Evolutionary conservation across 768 basidiomycete species (phyloP).

Genomic region (Tulasnella calospora): DNA sequence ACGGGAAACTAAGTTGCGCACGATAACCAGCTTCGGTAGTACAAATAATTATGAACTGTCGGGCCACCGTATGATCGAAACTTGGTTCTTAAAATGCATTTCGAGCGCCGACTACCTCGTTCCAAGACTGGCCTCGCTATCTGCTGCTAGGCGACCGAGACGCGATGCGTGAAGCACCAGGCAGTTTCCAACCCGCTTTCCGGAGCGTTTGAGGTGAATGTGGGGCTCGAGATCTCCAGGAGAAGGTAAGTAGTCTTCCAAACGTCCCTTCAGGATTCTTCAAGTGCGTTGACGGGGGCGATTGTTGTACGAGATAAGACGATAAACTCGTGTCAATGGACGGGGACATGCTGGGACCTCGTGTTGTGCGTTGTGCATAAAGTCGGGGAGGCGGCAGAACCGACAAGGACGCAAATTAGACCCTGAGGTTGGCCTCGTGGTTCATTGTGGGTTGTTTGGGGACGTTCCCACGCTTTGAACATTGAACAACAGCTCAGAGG

Average conservation of each 20-base stretch:
- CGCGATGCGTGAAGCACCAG: neutral
- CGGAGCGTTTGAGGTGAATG: neutral
- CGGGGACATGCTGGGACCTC: neutral
- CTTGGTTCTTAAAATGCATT: neutral
- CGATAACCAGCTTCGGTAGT: neutral
- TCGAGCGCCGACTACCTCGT: neutral
- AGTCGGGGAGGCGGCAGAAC: neutral
- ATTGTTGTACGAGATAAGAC: constrained; percentile 3
- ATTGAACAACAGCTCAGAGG: neutral
- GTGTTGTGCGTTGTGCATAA: neutral
- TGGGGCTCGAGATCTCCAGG: neutral
- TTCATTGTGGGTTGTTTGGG: constrained; percentile 8
- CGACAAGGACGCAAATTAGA: neutral
- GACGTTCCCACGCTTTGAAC: constrained; percentile 4
- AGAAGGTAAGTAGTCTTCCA: neutral
- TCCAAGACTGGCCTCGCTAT: neutral
- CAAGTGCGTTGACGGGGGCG: constrained; percentile 4
- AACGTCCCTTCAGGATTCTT: neutral
- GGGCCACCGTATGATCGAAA: neutral
- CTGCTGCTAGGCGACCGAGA: neutral
- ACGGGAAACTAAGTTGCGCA: neutral
- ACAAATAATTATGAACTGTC: neutral
- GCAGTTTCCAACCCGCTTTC: neutral
- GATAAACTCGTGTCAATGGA: neutral
- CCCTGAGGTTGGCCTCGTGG: constrained; percentile 1